Evolutionary conservation across 2,329 filamentous ascomycete genomes (phyloP), one percentile per base, ranked within the genome.

Genomic region (Epichloe festucae): DNA sequence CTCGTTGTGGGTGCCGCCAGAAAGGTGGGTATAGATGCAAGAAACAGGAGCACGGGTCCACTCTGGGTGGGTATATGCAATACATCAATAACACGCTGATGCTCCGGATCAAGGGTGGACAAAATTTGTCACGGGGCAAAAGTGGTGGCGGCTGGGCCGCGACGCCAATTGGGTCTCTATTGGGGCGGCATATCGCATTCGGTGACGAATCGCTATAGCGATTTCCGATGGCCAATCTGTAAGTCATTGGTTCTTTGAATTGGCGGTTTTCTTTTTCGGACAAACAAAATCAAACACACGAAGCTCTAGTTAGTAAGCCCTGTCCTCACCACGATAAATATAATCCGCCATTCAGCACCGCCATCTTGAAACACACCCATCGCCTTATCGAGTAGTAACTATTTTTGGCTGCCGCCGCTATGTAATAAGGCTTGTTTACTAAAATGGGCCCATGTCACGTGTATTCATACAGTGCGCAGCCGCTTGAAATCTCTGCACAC

Each of bases 401-500:
- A 43, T 40, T n/a, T 27, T 27, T 40, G 38, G 35, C 19, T 48
- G 19, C 36, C 36, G 21, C 21, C 36, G 36, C 38, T 23, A 48
- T 19, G n/a, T 31, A 19, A 46, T 31, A 19, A 46, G 27, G 19
- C 10, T 15, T 4, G 1, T 10, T n/a, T 17, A 11, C n/a, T 21
- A 34, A 43, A 41, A 21, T 12, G 35, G 36, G 11, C 15, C 11
- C 17, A 12, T 2, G 35, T 59, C 64, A 66, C 64, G 63, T 66
- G 63, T 1, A 0, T 0, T 0, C 11, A 0, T 43, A 66, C 64
- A 65, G 64, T 66, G 63, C 51, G 10, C 15, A n/a, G 0, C 2
- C n/a, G 45, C 23, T 34, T 11, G 48, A 59, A 64, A 62, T 56
- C 50, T 62, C 64, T 63, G 43, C 53, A 58, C 27, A 53, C 64